Conservation (phyloP, 2,329 filamentous ascomycete genomes). For the Clathrospora elynae region DNA sequence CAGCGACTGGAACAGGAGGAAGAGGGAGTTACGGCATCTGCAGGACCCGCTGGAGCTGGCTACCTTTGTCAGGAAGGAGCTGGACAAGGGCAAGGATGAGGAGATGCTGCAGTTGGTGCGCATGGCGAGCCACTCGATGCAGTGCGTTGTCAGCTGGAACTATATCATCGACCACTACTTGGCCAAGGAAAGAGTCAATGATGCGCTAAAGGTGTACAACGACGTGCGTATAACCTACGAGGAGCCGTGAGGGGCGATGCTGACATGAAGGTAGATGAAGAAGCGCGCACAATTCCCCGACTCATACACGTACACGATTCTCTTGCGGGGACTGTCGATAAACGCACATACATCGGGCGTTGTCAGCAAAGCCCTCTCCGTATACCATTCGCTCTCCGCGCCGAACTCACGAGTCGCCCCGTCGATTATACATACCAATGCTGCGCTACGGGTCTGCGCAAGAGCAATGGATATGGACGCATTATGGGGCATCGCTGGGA, state of each 20-base stretch:
- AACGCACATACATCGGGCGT: constrained; percentile 64
- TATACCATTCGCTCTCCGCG: constrained; percentile 76
- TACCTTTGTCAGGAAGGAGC: constrained; percentile 65
- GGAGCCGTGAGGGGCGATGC: neutral
- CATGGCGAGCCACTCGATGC: constrained; percentile 66
- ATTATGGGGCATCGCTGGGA: constrained; percentile 76
- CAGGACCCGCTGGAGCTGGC: constrained; percentile 75
- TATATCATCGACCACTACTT: constrained; percentile 76
- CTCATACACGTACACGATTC: constrained; percentile 79
- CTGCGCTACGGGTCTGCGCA: constrained; percentile 81
- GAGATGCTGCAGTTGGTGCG: constrained; percentile 73
- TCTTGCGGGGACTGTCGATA: constrained; percentile 75
- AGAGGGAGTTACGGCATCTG: constrained; percentile 66
- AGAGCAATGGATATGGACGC: constrained; percentile 76
- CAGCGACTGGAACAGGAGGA: constrained; percentile 45
- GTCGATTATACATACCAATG: constrained; percentile 84
- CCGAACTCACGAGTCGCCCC: constrained; percentile 68
- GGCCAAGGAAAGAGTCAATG: constrained; percentile 62
- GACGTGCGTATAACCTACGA: constrained; percentile 61
- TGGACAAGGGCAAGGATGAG: constrained; percentile 64
- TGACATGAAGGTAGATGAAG: constrained; percentile 72
- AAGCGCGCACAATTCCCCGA: constrained; percentile 84
- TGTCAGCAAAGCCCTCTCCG: constrained; percentile 69
- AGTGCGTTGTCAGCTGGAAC: constrained; percentile 84
- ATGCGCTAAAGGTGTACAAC: constrained; percentile 83